Percentiles rank a stretch among this genome's conserved stretches.
Conservation (phyloP, 129 eudicot species). For the Dittrichia graveolens region DNA sequence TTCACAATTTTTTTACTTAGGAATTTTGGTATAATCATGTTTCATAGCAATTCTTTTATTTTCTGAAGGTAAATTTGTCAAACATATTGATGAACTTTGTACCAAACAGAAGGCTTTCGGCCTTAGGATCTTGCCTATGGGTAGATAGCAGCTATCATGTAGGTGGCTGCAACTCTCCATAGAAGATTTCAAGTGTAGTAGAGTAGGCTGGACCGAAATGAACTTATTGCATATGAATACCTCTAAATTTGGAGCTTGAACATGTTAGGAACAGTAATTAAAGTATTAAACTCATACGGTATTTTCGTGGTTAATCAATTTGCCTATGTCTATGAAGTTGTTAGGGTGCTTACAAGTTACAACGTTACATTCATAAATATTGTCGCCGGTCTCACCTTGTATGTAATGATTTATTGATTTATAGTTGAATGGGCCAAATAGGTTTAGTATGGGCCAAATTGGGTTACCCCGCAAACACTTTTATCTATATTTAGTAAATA, state of each 20-base stretch:
- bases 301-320: neutral
- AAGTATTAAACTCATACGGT: neutral
- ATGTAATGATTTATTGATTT: too few relatives aligned
- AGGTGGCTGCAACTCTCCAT: too few relatives aligned
- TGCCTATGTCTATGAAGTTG: neutral
- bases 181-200: neutral
- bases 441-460: too few relatives aligned
- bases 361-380: too few relatives aligned
- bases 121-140: neutral
- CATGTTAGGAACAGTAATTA: neutral
- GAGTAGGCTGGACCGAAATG: neutral
- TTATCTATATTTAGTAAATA: too few relatives aligned
- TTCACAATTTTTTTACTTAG: neutral
- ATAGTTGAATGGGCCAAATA: too few relatives aligned
- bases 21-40: slow-evolving; percentile 12
- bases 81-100: neutral
- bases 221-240: neutral
- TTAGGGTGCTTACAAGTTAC: too few relatives aligned
- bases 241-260: neutral
- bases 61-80: neutral
- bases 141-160: neutral
- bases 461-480: too few relatives aligned
- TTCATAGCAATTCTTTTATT: neutral
- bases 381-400: too few relatives aligned
- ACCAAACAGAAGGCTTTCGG: neutral